Evolutionary conservation across 169 alveolate species (phyloP), one percentile per base, ranked within the genome.

Genomic region (Plasmodium berghei): DNA sequence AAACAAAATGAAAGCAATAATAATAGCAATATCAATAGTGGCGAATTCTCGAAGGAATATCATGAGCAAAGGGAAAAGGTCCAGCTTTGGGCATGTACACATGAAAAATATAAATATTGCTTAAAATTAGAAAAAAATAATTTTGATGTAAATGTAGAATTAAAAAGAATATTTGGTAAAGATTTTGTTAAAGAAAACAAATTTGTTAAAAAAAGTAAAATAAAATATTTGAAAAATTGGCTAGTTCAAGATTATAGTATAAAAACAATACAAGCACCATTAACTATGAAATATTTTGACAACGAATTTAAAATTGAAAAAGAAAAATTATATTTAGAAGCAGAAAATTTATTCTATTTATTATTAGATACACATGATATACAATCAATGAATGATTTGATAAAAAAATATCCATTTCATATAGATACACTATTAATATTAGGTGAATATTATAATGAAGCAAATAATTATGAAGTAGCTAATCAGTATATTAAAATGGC

Each of bases 101-200:
- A 75, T 63, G 88, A 75, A 34, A 75, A 75, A 42, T 75, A 75
- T 75, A 61, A 75, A 1, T 75, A 75, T 20, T 62, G 70, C 40
- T 16, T 75, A 18, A 75, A 63, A 56, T 42, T 75, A 63, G 88
- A 75, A 75, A 75, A 75, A 75, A 67, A 56, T 10, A 75, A 75
- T 10, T 75, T 75, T 22, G 75, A 75, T 20, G 88, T 75, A 0
- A 75, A 75, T 63, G 12, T 75, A 55, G 88, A 75, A 75, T 40
- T 75, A 42, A 75, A 75, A 48, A 62, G 88, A 63, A 75, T 75
- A 16, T 75, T 75, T 49, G 88, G 88, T 45, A 63, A 75, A n/a
- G 67, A 63, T 63, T 75, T 75, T 55, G 67, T 75, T 22, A 75
- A 75, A 55, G 58, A 75, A 45, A 75, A 75, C n/a, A 75, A 75